Conservation (phyloP, 495 filamentous ascomycete species). For the Daldinia loculata region DNA sequence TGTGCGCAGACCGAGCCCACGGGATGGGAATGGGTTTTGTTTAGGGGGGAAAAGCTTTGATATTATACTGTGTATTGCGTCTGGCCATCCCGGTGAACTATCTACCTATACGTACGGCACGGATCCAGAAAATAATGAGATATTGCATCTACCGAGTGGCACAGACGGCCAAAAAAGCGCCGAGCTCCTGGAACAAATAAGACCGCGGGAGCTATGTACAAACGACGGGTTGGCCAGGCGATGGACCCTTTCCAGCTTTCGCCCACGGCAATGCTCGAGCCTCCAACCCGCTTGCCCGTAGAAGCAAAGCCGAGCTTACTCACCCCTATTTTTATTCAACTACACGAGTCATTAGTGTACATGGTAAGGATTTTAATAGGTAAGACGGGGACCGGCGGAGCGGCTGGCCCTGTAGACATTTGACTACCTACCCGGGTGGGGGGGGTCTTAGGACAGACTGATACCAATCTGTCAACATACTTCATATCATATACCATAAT, state of each 20-base stretch:
- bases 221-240: conserved; percentile 19
- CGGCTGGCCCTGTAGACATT: conserved; percentile 18
- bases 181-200: conserved; percentile 8
- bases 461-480: no score
- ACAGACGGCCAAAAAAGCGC: conserved; percentile 13
- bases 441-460: no score
- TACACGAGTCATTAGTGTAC: conserved; percentile 23
- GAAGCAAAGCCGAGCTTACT: conserved; percentile 17
- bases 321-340: conserved; percentile 22
- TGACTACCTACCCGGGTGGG: neutral
- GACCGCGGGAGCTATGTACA: conserved; percentile 3
- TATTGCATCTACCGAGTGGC: conserved; percentile 16
- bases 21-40: neutral
- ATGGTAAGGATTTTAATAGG: conserved; percentile 3
- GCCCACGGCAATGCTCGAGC: conserved; percentile 11
- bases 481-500: no score
- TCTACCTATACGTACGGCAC: conserved; percentile 8
- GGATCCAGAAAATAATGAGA: conserved; percentile 13
- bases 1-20: conserved; percentile 1
- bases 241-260: conserved; percentile 5
- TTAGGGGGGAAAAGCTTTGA: neutral
- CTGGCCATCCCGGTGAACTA: conserved; percentile 8
- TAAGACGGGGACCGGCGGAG: conserved; percentile 25
- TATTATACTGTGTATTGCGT: neutral
- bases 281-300: neutral